Conservation (phyloP, 208 protist species). For the Crithidia expoeki region DNA sequence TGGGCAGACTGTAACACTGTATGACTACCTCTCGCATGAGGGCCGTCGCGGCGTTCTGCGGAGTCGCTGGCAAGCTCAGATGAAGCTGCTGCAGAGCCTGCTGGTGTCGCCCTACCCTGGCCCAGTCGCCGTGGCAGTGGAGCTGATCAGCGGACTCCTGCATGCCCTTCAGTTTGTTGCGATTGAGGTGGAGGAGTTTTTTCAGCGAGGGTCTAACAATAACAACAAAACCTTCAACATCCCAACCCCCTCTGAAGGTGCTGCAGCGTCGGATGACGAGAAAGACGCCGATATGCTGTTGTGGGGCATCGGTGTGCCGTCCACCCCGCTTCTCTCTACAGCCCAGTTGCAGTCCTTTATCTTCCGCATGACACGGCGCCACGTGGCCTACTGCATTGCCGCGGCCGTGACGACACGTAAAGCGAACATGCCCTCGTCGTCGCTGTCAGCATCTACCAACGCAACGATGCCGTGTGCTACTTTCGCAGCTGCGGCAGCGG, state of each 20-base stretch:
- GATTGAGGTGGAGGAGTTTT: slow-evolving; percentile 20
- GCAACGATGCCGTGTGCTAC: neutral
- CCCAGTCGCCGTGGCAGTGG: slow-evolving; percentile 55
- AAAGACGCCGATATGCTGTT: neutral
- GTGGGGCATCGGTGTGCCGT: slow-evolving; percentile 29
- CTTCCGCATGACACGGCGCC: slow-evolving; percentile 44
- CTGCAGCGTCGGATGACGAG: neutral
- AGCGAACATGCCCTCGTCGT: slow-evolving; percentile 11
- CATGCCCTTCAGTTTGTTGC: slow-evolving; percentile 40
- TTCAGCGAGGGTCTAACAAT: slow-evolving; percentile 1
- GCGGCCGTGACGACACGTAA: slow-evolving; percentile 29
- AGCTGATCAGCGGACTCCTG: slow-evolving; percentile 50
- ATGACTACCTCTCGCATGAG: slow-evolving; percentile 42
- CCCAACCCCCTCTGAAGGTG: neutral
- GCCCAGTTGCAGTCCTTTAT: slow-evolving; percentile 53
- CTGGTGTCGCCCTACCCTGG: slow-evolving; percentile 51
- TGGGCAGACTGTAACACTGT: slow-evolving; percentile 6
- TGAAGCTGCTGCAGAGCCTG: slow-evolving; percentile 48
- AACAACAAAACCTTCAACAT: neutral
- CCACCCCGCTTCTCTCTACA: slow-evolving; percentile 34
- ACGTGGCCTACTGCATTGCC: slow-evolving; percentile 48
- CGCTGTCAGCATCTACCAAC: neutral
- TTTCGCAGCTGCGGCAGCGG: neutral
- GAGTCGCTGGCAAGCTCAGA: slow-evolving; percentile 45
- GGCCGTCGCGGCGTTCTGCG: slow-evolving; percentile 42